Evolutionary conservation across 257 asterid genomes (phyloP).

Genomic region (Thymus quinquecostatus): DNA sequence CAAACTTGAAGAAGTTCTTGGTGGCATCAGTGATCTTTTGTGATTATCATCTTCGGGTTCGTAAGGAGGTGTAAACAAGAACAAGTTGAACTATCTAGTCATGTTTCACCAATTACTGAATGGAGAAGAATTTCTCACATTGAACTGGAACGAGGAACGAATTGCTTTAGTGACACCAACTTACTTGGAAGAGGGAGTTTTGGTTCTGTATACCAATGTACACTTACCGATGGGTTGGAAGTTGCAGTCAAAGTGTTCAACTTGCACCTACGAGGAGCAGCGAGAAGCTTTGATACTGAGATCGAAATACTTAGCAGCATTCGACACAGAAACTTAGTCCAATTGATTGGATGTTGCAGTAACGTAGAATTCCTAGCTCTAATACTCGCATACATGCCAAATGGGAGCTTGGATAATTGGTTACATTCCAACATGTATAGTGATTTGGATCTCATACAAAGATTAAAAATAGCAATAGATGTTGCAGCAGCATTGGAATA

Average conservation of each 20-base stretch:
- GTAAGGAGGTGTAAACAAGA: neutral
- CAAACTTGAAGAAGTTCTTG: neutral
- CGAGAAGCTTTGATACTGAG: no score
- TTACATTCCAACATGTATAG: no score
- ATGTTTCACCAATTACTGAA: no score
- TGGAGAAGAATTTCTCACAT: neutral
- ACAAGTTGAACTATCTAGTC: neutral
- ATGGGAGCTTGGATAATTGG: neutral
- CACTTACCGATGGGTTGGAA: no score
- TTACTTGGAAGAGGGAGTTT: neutral
- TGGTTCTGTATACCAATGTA: no score
- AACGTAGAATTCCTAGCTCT: neutral
- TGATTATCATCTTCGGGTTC: neutral
- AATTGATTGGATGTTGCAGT: neutral
- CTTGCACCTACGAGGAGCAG: no score
- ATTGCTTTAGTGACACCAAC: neutral
- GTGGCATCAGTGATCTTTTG: neutral
- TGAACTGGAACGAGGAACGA: neutral
- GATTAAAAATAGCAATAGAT: no score
- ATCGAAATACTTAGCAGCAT: no score
- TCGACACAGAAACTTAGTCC: no score
- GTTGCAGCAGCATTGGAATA: no score
- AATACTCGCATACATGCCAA: constrained; percentile 39
- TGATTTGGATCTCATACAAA: no score
- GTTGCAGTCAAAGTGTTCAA: no score